phyloP scores from a whole-genome alignment of 495 filamentous ascomycete genomes.

The Penicillium waksmanii region DNA sequence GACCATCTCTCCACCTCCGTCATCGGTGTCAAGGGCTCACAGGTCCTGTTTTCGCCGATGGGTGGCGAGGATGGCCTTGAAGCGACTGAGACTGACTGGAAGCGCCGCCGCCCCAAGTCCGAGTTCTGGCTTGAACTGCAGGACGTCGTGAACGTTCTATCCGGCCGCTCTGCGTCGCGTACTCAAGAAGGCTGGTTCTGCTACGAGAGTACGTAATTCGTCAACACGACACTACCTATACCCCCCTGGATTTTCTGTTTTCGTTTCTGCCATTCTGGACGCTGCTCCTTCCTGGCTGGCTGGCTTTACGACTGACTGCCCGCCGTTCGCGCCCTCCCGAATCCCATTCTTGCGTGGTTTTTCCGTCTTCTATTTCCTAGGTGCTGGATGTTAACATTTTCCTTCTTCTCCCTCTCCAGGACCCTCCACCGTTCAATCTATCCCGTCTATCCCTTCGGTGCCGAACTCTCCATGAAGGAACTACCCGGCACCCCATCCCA shows the following conservation, averaged over 20 bases:
- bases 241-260: constrained; percentile 1
- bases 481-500: constrained; percentile 6
- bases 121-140: constrained; percentile 87
- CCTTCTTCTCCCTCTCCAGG: constrained; percentile 17
- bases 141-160: constrained; percentile 80
- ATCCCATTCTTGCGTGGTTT: background rate
- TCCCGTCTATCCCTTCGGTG: constrained; percentile 28
- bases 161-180: constrained; percentile 61
- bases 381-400: constrained; percentile 23
- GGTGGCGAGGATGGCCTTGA: constrained; percentile 65
- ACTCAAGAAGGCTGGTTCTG: constrained; percentile 30
- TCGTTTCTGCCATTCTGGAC: background rate
- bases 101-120: constrained; percentile 77
- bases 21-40: constrained; percentile 90
- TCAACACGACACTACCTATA: background rate
- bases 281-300: background rate
- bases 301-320: background rate
- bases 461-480: constrained; percentile 27
- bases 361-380: background rate
- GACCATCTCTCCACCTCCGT: constrained; percentile 75
- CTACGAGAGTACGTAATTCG: constrained; percentile 40
- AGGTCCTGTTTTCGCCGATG: constrained; percentile 85
- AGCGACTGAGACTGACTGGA: constrained; percentile 90
- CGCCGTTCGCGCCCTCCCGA: background rate
- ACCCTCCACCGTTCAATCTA: constrained; percentile 23